Conservation (phyloP, 2,329 filamentous ascomycete genomes). For the Didymella pomorum region DNA sequence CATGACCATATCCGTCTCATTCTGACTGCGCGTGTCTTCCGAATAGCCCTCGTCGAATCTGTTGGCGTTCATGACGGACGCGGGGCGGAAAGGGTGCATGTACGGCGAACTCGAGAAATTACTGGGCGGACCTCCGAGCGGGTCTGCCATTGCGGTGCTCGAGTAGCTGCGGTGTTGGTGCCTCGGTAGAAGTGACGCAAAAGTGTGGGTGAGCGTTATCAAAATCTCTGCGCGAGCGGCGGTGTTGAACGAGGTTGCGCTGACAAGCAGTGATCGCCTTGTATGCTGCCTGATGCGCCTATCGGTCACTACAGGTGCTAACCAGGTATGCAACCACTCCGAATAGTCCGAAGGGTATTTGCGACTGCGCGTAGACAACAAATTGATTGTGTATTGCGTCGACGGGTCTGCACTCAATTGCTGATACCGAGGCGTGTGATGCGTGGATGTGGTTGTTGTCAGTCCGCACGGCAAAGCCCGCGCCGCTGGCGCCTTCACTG, state of each 20-base stretch:
- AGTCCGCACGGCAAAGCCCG: constrained; percentile 1
- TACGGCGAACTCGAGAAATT: constrained; percentile 45
- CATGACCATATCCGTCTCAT: constrained; percentile 53
- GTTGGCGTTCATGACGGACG: constrained; percentile 49
- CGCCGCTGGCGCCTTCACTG: neutral
- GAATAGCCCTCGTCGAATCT: constrained; percentile 85
- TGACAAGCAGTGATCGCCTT: constrained; percentile 6
- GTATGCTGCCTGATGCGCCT: constrained; percentile 18
- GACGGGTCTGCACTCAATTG: neutral
- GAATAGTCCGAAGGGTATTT: neutral
- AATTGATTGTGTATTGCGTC: neutral
- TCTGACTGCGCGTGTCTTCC: constrained; percentile 69
- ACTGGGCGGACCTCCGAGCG: constrained; percentile 26
- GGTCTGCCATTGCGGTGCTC: constrained; percentile 44
- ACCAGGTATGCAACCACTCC: neutral
- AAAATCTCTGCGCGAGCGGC: neutral
- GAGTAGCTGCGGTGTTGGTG: constrained; percentile 5
- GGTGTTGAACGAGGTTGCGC: neutral
- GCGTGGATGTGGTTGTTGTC: neutral
- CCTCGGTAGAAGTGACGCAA: constrained; percentile 3
- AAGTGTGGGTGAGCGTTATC: neutral
- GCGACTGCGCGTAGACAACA: neutral
- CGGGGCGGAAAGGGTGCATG: constrained; percentile 48
- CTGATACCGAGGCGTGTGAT: neutral
- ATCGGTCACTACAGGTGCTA: constrained; percentile 5